Percentiles rank a stretch among this genome's conserved stretches.
Conservation (phyloP, 768 basidiomycete genomes). For the Naganishia vaughanmartiniae region DNA sequence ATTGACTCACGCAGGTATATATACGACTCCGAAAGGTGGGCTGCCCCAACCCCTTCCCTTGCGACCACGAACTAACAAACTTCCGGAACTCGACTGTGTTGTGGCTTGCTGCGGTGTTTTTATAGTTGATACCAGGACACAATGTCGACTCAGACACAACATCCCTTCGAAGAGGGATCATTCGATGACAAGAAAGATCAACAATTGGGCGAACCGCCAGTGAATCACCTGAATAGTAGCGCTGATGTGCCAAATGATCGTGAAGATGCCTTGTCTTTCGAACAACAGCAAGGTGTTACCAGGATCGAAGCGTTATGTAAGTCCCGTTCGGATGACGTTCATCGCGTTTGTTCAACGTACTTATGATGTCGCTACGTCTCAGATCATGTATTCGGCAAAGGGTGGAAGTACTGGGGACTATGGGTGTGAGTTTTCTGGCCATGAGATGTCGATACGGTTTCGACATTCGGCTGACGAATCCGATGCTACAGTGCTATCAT, state of each 20-base stretch:
- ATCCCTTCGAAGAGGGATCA: slow-evolving; percentile 6
- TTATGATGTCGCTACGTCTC: not conserved
- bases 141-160: slow-evolving; percentile 5
- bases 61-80: not conserved
- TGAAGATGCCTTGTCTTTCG: slow-evolving; percentile 10
- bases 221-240: slow-evolving; percentile 1
- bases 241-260: not conserved
- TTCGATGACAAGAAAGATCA: slow-evolving; percentile 14
- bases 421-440: slow-evolving; percentile 30
- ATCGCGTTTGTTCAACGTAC: not conserved
- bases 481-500: slow-evolving; percentile 31
- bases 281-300: slow-evolving; percentile 42
- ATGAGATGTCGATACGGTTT: not conserved
- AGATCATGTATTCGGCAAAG: slow-evolving; percentile 44
- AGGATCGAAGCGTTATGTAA: slow-evolving; percentile 44
- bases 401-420: slow-evolving; percentile 39
- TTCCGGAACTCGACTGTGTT: not conserved
- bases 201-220: not conserved
- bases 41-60: not conserved
- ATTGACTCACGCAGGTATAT: not conserved
- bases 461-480: not conserved
- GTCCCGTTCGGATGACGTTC: slow-evolving; percentile 18
- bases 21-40: not conserved
- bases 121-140: not conserved
- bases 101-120: no score